Conservation (phyloP, 202 grass and related monocot species). For the Eragrostis tef region DNA sequence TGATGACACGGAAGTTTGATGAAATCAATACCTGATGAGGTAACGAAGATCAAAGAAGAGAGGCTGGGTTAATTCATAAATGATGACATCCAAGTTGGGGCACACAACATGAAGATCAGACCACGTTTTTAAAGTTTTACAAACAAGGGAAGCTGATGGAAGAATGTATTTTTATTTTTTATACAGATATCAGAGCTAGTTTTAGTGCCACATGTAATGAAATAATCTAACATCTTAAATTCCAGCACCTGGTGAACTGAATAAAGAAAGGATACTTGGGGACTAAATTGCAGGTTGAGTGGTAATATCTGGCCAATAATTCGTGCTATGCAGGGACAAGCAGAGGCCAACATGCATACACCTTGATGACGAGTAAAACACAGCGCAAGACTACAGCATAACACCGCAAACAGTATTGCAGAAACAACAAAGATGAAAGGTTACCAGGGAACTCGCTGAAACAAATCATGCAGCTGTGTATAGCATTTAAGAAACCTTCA, state of each 20-base stretch:
- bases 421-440: slow-evolving; percentile 20
- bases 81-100: slow-evolving; percentile 33
- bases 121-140: slow-evolving; percentile 17
- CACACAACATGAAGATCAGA: slow-evolving; percentile 23
- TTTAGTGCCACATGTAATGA: slow-evolving; percentile 12
- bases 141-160: slow-evolving; percentile 29
- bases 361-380: slow-evolving; percentile 35
- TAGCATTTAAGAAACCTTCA: slow-evolving; percentile 78
- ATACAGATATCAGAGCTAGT: slow-evolving; percentile 21
- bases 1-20: slow-evolving; percentile 88
- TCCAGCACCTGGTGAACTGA: slow-evolving; percentile 8
- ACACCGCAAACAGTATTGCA: not conserved
- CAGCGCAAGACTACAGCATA: not conserved
- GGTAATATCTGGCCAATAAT: slow-evolving; percentile 31
- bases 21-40: slow-evolving; percentile 73
- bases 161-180: not conserved
- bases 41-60: slow-evolving; percentile 31
- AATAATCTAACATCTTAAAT: slow-evolving; percentile 13
- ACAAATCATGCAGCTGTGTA: slow-evolving; percentile 89
- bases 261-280: not conserved
- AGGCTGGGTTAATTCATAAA: slow-evolving; percentile 31
- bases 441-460: slow-evolving; percentile 77
- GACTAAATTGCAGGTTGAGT: slow-evolving; percentile 25
- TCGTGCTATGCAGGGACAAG: not conserved
- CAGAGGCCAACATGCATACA: slow-evolving; percentile 17